Percentiles rank a stretch among this genome's conserved stretches.
These are phyloP conservation scores for Pichia rugopelliculosa DNA, from an alignment of 805 yeast genomes.

Conservation along the genomic window DNA sequence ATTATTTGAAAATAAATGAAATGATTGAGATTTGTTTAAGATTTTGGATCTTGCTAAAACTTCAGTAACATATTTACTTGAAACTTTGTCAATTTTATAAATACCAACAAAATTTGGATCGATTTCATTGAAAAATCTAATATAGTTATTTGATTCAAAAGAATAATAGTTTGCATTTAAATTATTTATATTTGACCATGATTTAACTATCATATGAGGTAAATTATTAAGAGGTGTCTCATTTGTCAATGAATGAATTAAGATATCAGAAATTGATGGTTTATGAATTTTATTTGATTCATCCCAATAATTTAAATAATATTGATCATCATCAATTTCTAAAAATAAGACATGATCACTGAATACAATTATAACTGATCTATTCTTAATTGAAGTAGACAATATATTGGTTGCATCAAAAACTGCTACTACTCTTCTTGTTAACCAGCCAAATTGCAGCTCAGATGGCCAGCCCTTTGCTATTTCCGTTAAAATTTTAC, in stretches of 20 bases:
- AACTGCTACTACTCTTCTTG: constrained; percentile 77
- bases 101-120: constrained; percentile 13
- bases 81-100: constrained; percentile 19
- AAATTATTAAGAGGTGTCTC: constrained; percentile 64
- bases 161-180: constrained; percentile 43
- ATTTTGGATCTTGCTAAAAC: constrained; percentile 62
- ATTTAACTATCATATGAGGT: constrained; percentile 61
- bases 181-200: constrained; percentile 59
- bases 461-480: constrained; percentile 85
- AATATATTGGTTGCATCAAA: constrained; percentile 32
- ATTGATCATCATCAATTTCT: constrained; percentile 40
- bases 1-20: constrained; percentile 65
- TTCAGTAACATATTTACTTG: constrained; percentile 40
- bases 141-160: constrained; percentile 14
- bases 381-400: constrained; percentile 24
- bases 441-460: constrained; percentile 82
- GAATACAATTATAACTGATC: constrained; percentile 65
- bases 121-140: constrained; percentile 22
- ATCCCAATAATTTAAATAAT: constrained; percentile 23
- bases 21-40: constrained; percentile 72
- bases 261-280: constrained; percentile 66
- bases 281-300: constrained; percentile 25
- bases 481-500: constrained; percentile 75
- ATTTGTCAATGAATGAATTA: constrained; percentile 86
- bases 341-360: constrained; percentile 72